These are phyloP conservation scores for Gynochthodes officinalis DNA, from an alignment of 257 asterid species.

Conservation along the genomic window DNA sequence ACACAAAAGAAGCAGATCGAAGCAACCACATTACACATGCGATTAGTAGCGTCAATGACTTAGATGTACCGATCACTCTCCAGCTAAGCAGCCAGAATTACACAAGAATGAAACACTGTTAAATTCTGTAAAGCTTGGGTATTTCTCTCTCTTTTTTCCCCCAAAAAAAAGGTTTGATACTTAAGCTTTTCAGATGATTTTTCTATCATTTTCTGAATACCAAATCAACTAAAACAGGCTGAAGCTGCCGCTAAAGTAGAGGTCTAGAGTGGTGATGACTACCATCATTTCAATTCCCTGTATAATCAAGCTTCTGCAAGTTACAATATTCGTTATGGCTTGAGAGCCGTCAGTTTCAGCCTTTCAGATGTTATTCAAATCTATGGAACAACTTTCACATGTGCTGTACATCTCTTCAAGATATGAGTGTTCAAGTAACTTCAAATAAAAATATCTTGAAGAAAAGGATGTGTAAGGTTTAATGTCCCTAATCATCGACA, in stretches of 20 bases:
- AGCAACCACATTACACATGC: slow-evolving; percentile 17
- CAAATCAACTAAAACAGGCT: slow-evolving; percentile 18
- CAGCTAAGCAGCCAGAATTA: slow-evolving; percentile 29
- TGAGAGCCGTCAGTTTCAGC: too few species aligned
- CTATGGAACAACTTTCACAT: too few species aligned
- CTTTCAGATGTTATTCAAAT: too few species aligned
- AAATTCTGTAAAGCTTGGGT: slow-evolving; percentile 27
- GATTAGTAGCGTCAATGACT: slow-evolving; percentile 17
- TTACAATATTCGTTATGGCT: background rate
- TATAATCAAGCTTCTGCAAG: slow-evolving; percentile 4
- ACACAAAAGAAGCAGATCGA: slow-evolving; percentile 27
- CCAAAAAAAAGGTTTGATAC: background rate
- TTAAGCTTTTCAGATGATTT: background rate
- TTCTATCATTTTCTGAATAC: too few species aligned
- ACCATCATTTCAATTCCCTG: background rate
- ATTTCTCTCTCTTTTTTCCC: background rate
- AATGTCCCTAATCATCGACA: too few species aligned
- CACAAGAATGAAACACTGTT: slow-evolving; percentile 13
- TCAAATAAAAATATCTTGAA: too few species aligned
- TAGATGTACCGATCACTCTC: slow-evolving; percentile 26
- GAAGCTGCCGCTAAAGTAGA: slow-evolving; percentile 17
- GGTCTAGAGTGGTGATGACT: background rate
- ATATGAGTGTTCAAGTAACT: too few species aligned
- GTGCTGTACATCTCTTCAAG: too few species aligned
- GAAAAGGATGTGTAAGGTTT: too few species aligned